Evolutionary conservation across 768 basidiomycete species (phyloP).

Genomic region (Lactarius vividus): DNA sequence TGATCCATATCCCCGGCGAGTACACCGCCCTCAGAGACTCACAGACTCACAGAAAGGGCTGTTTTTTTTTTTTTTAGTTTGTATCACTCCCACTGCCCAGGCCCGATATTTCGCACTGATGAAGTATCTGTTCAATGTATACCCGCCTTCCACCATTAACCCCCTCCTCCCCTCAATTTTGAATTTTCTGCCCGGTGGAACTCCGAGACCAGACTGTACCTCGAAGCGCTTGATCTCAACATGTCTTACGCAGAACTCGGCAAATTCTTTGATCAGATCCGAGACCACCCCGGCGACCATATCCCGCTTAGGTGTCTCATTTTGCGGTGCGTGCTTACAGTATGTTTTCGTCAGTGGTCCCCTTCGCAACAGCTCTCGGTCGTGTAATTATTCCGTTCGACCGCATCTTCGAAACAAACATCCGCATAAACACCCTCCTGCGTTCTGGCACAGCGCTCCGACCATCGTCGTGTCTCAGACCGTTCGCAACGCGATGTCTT

Average conservation of each 20-base stretch:
- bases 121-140: neutral
- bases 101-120: conserved; percentile 22
- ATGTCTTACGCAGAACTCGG: conserved; percentile 8
- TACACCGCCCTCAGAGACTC: neutral
- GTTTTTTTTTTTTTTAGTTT: conserved; percentile 1
- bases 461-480: conserved; percentile 20
- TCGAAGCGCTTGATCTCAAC: conserved; percentile 2
- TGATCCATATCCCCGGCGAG: neutral
- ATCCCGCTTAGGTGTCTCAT: conserved; percentile 7
- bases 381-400: conserved; percentile 5
- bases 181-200: neutral
- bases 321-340: conserved; percentile 14
- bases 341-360: conserved; percentile 12
- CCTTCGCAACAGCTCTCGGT: conserved; percentile 16
- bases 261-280: conserved; percentile 2
- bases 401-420: conserved; percentile 12
- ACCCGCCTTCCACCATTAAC: neutral
- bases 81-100: neutral
- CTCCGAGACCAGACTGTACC: neutral
- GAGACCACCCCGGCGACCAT: neutral
- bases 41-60: neutral
- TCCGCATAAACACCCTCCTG: conserved; percentile 17
- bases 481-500: conserved; percentile 2
- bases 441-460: conserved; percentile 10
- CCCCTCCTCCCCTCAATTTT: conserved; percentile 4